Evolutionary conservation across 2,329 filamentous ascomycete species (phyloP).

Genomic region (Passalora sequoiae): DNA sequence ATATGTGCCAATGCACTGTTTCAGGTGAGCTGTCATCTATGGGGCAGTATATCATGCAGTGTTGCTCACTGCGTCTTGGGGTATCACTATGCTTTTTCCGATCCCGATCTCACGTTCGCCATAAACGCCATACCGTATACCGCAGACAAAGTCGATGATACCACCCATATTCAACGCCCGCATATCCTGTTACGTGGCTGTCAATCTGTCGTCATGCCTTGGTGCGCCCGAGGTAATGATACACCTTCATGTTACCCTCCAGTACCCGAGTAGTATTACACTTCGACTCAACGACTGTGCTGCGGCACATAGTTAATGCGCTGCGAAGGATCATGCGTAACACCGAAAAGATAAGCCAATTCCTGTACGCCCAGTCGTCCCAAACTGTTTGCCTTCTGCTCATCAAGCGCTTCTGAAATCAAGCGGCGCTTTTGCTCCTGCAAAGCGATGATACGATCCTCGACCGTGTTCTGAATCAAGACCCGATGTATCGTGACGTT

Average conservation of each 20-base stretch:
- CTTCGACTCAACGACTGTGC: not conserved
- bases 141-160: not conserved
- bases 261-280: too few species aligned
- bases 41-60: too few species aligned
- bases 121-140: not conserved
- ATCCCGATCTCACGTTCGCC: not conserved
- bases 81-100: slow-evolving; percentile 2
- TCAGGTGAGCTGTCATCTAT: not conserved
- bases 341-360: slow-evolving; percentile 63
- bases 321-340: slow-evolving; percentile 26
- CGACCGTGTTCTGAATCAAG: slow-evolving; percentile 70
- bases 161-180: not conserved
- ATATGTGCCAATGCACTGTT: too few species aligned
- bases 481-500: slow-evolving; percentile 76
- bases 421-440: slow-evolving; percentile 74
- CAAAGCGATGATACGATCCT: slow-evolving; percentile 75
- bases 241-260: not conserved
- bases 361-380: slow-evolving; percentile 62
- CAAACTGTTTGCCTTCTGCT: slow-evolving; percentile 62
- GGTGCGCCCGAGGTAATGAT: not conserved
- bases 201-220: not conserved
- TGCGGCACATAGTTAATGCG: slow-evolving; percentile 20
- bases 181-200: not conserved
- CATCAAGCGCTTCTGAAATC: slow-evolving; percentile 74
- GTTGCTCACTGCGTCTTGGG: not conserved